Conservation (phyloP, 1,284 basidiomycete genomes). For the Paramarasmius palmivorus region DNA sequence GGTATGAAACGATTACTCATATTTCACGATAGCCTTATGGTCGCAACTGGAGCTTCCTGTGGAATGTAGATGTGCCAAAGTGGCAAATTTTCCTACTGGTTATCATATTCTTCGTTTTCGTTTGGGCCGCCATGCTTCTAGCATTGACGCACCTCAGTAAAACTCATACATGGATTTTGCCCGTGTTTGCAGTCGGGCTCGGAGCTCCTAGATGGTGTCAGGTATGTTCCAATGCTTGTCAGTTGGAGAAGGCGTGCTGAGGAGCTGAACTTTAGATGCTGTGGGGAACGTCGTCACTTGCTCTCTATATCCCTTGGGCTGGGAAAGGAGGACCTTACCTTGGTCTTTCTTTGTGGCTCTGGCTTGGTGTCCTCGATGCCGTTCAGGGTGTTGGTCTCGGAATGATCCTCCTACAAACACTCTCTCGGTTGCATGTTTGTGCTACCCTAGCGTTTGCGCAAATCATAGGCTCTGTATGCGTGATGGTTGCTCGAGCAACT, state of each 20-base stretch:
- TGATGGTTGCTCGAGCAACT: constrained; percentile 86
- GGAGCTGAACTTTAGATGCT: constrained; percentile 55
- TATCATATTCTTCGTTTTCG: constrained; percentile 79
- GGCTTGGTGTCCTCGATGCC: constrained; percentile 91
- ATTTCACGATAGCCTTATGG: constrained; percentile 67
- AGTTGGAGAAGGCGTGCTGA: constrained; percentile 4
- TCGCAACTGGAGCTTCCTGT: constrained; percentile 92
- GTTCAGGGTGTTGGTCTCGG: constrained; percentile 92
- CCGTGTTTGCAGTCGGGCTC: constrained; percentile 91
- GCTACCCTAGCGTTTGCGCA: constrained; percentile 89
- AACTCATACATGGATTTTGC: constrained; percentile 90
- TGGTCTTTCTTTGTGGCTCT: constrained; percentile 86
- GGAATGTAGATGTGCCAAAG: constrained; percentile 80
- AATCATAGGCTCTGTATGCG: constrained; percentile 78
- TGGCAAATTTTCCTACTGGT: constrained; percentile 84
- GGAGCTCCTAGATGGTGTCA: constrained; percentile 94
- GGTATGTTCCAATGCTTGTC: constrained; percentile 33
- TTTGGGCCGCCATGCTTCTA: constrained; percentile 78
- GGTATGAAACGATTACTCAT: not conserved
- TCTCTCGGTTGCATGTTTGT: constrained; percentile 90
- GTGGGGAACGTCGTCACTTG: constrained; percentile 87
- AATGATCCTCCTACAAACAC: constrained; percentile 90
- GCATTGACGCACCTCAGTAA: constrained; percentile 86
- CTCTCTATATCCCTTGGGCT: constrained; percentile 90
- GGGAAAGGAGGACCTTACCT: constrained; percentile 83